Conservation (phyloP, 2,329 filamentous ascomycete genomes). For the Herpomyces periplanetae region DNA sequence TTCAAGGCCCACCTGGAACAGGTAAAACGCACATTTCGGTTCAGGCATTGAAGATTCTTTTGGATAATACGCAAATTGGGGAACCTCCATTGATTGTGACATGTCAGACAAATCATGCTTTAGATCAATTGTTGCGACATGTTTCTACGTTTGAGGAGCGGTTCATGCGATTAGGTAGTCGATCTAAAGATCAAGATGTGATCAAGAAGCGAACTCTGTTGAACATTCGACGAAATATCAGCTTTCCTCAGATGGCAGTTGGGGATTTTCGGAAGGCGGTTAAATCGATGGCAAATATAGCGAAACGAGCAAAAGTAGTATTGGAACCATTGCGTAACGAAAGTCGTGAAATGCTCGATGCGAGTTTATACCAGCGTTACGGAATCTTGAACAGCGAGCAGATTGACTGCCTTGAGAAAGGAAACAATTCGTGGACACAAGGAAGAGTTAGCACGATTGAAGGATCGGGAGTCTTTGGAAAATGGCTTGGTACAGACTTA, state of each 20-base stretch:
- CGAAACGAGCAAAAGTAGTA: slow-evolving; percentile 8
- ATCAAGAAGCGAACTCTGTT: slow-evolving; percentile 26
- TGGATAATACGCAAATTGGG: slow-evolving; percentile 14
- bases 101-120: slow-evolving; percentile 60
- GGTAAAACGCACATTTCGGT: slow-evolving; percentile 54
- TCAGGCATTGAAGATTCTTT: slow-evolving; percentile 21
- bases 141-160: slow-evolving; percentile 19
- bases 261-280: slow-evolving; percentile 8
- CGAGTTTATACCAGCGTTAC: slow-evolving; percentile 14
- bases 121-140: slow-evolving; percentile 36
- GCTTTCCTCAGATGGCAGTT: slow-evolving; percentile 7
- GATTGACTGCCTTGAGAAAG: slow-evolving; percentile 16
- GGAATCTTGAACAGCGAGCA: slow-evolving; percentile 17
- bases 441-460: too few relatives aligned
- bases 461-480: too few relatives aligned
- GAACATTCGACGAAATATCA: slow-evolving; percentile 12
- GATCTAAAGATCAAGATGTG: slow-evolving; percentile 19
- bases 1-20: slow-evolving; percentile 47
- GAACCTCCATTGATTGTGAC: slow-evolving; percentile 34
- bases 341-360: slow-evolving; percentile 10
- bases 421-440: slow-evolving; percentile 9
- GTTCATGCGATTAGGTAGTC: slow-evolving; percentile 25
- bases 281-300: slow-evolving; percentile 9
- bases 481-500: slow-evolving; percentile 18
- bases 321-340: slow-evolving; percentile 9